Percentiles rank a stretch among this genome's conserved stretches.
phyloP scores from a whole-genome alignment of 2,329 filamentous ascomycete species.

The Nothomitra cinnamomea region DNA sequence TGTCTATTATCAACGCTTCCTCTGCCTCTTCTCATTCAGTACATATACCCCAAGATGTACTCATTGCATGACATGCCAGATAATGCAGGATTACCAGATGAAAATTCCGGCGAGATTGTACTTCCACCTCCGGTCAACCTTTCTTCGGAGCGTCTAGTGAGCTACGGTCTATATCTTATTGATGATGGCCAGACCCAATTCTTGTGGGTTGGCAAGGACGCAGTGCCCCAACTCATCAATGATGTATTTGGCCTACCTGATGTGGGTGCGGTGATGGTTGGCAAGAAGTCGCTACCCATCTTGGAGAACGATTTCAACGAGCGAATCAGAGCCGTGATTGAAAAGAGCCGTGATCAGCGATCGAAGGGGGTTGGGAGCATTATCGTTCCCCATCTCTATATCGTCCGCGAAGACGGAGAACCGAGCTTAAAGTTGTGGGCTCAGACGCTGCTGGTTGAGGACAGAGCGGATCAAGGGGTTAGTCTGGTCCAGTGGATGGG shows the following conservation, averaged over 20 bases:
- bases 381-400: conserved; percentile 77
- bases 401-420: conserved; percentile 90
- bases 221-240: conserved; percentile 69
- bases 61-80: conserved; percentile 94
- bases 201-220: conserved; percentile 86
- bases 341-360: conserved; percentile 81
- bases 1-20: conserved; percentile 90
- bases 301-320: conserved; percentile 96
- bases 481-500: conserved; percentile 91
- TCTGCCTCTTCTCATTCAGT: conserved; percentile 77
- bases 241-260: conserved; percentile 87
- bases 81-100: conserved; percentile 69
- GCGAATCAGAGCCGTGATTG: conserved; percentile 71
- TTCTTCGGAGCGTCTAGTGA: conserved; percentile 70
- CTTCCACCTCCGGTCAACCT: conserved; percentile 75
- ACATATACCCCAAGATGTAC: conserved; percentile 53
- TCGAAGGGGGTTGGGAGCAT: conserved; percentile 84
- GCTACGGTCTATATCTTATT: conserved; percentile 87
- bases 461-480: conserved; percentile 83
- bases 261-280: conserved; percentile 69
- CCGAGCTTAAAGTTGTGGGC: conserved; percentile 92
- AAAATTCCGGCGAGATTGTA: conserved; percentile 72
- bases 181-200: conserved; percentile 97
- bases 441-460: conserved; percentile 87
- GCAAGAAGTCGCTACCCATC: conserved; percentile 74